Evolutionary conservation across 768 basidiomycete genomes (phyloP), one percentile per base, ranked within the genome.

Genomic region (Suillus hirtellus): DNA sequence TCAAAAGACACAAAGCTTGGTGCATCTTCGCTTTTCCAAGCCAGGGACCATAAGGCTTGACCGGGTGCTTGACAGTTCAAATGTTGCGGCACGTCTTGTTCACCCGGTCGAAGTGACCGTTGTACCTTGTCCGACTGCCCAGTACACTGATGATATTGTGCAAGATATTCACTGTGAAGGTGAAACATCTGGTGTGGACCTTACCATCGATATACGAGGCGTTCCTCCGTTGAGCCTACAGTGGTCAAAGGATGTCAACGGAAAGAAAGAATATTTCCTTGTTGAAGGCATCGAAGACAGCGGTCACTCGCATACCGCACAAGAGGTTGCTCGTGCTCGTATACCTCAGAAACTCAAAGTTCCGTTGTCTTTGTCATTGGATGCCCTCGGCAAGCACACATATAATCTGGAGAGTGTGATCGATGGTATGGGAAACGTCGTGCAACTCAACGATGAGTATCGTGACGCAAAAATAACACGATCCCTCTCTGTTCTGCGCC

Each of bases 261-360:
- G 86, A 12, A 80, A 81, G 65, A 80, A 82, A 61, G 92, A 95
- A 70, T 80, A 84, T 52, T 90, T 90, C 65, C 76, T 90, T 46
- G 92, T 95, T 2, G 93, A 95, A 69, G 93, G 94, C 10, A 92
- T 96, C 56, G 89, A 93, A 72, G 84, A 82, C 44, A 80, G 81
- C 27, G 79, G 80, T 52, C 74, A 79, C 31, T 73, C 72, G 40
- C 67, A 77, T 42, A 77, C 69, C 27, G 65, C 71, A 19, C 64
- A 71, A 6, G 63, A 68, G 21, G 69, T 74, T 59, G 53, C 68
- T 12, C 72, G 65, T 17, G 49, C 70, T 61, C 71, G 70, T 50
- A 71, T 74, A 4, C 83, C 89, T 7, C 86, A 89, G 65, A 78
- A 84, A 38, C 77, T 93, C 37, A 81, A 81, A 59, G 84, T 94